Percentiles rank a stretch among this genome's conserved stretches.
These are phyloP conservation scores for Pseudocercospora fuligena DNA, from an alignment of 2,329 filamentous ascomycete species.

Conservation along the genomic window DNA sequence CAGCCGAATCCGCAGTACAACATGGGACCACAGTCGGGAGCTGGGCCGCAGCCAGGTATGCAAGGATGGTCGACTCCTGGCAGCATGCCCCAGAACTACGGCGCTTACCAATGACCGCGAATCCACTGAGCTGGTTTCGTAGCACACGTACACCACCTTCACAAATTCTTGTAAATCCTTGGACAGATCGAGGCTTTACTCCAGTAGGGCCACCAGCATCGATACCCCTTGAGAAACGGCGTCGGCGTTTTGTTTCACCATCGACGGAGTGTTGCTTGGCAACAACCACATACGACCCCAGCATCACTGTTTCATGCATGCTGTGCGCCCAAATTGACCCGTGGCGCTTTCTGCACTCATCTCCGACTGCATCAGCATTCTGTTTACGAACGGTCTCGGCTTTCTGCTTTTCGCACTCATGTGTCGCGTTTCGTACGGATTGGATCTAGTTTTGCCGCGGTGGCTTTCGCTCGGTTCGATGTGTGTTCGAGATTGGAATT, in stretches of 20 bases:
- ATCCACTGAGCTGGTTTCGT: constrained; percentile 8
- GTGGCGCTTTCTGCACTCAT: background rate
- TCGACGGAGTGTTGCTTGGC: background rate
- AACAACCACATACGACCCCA: constrained; percentile 5
- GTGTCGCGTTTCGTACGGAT: background rate
- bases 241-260: constrained; percentile 15
- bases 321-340: background rate
- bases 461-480: constrained; percentile 9
- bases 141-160: constrained; percentile 14
- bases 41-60: constrained; percentile 57
- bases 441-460: constrained; percentile 2
- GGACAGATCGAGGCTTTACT: constrained; percentile 20
- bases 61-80: constrained; percentile 55
- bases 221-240: constrained; percentile 16
- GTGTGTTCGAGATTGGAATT: background rate
- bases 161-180: constrained; percentile 28
- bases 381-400: constrained; percentile 9
- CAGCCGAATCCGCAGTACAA: constrained; percentile 53
- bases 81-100: constrained; percentile 44
- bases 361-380: constrained; percentile 6
- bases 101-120: constrained; percentile 26
- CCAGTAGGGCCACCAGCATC: constrained; percentile 18
- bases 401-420: background rate
- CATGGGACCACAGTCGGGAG: constrained; percentile 40
- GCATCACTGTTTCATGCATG: constrained; percentile 9